Evolutionary conservation across 495 filamentous ascomycete species (phyloP), one percentile per base, ranked within the genome.

Genomic region (Annulohypoxylon nitens): DNA sequence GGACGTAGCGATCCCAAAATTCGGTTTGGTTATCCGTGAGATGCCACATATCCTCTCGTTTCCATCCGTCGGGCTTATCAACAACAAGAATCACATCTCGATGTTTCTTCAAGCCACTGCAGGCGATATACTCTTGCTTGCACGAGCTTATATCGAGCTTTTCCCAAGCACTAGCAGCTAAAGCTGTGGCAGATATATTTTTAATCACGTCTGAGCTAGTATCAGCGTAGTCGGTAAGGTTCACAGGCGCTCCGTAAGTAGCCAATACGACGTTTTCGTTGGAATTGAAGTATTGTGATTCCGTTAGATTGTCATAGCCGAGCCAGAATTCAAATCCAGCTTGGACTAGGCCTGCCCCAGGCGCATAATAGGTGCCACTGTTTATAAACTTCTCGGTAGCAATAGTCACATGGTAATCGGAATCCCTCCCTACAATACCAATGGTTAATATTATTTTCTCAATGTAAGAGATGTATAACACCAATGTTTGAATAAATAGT

Each of bases 321-420:
- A 8, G 18, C 54, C 41, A 60, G 0, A 25, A 57, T 16, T n/a
- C 4, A 39, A 71, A 68, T 10, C 75, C 67, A 20, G 60, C 37
- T 30, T 68, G 69, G 47, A 57, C 26, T 20, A 76, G 36, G 10
- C 67, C 37, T 36, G 59, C 63, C 41, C 75, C 75, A 5, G 75
- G 75, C 11, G 71, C 59, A n/a, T 65, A 71, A 37, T 48, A 76
- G 0, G 53, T 1, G 1, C 48, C 70, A 7, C 79, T 78, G 16
- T 73, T 69, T 20, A 77, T 8, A 65, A 84, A 84, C 6, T 80
- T 69, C 36, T 79, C 69, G 5, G 78, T 72, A 14, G 79, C 82
- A 23, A 76, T 68, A 4, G 78, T 79, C n/a, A 81, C 34, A 41
- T 76, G 67, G 61, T 84, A 86, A 34, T 83, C 75, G 30, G 83